Evolutionary conservation across 306 rosid species (phyloP).

Genomic region (Prunus kanzakura): DNA sequence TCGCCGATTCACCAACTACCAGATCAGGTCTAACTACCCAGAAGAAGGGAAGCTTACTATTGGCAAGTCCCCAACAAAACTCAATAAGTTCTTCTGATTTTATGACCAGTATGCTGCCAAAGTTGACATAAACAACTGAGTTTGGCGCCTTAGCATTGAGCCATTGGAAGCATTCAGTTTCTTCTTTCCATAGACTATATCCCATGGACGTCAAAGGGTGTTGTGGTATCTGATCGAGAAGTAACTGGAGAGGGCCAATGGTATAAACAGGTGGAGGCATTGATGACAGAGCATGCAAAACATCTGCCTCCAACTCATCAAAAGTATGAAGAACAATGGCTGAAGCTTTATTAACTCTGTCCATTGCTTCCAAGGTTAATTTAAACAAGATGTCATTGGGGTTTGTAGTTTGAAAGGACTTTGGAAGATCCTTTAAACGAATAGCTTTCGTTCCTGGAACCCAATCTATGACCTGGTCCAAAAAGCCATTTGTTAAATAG

Average conservation of each 20-base stretch:
- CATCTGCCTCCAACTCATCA: background rate
- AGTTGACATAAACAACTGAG: constrained; percentile 4
- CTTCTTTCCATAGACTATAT: constrained; percentile 8
- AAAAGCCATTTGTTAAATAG: background rate
- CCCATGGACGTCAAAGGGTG: background rate
- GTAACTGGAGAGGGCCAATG: constrained; percentile 2
- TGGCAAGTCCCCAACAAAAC: constrained; percentile 13
- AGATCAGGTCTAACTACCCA: background rate
- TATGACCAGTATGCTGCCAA: background rate
- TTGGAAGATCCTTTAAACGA: constrained; percentile 9
- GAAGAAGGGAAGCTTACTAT: background rate
- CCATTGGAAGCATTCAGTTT: constrained; percentile 5
- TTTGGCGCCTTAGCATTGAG: background rate
- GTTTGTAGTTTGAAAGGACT: background rate
- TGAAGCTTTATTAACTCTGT: background rate
- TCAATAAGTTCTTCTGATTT: background rate
- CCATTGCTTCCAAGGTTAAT: background rate
- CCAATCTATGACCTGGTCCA: constrained; percentile 11
- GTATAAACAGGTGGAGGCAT: background rate
- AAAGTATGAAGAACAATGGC: background rate
- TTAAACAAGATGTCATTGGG: background rate
- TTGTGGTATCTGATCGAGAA: background rate
- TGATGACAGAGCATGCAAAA: constrained; percentile 8
- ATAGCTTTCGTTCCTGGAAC: background rate
- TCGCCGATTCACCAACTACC: no score